These are phyloP conservation scores for Guillardia theta DNA, from an alignment of 78 protist species.

Conservation along the genomic window DNA sequence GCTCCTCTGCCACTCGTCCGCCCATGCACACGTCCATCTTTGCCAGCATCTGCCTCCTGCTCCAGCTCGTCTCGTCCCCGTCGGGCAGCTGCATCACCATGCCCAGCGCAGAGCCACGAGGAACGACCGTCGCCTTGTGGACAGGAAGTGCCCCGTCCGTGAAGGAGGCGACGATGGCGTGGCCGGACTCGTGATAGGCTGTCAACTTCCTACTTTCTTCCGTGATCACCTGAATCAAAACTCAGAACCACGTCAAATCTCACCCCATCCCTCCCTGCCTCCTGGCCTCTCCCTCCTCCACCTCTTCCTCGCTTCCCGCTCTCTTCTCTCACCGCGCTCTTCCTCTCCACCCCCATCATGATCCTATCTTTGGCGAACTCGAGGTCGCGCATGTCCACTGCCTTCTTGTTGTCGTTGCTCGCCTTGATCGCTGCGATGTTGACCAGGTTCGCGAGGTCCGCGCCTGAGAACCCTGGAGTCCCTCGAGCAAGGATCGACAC, in stretches of 20 bases:
- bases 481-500: slow-evolving; percentile 68
- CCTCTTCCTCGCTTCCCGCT: too few relatives aligned
- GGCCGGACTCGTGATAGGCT: slow-evolving; percentile 96
- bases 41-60: slow-evolving; percentile 64
- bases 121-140: slow-evolving; percentile 91
- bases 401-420: slow-evolving; percentile 39
- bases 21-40: slow-evolving; percentile 84
- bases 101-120: slow-evolving; percentile 58
- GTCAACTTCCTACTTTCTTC: slow-evolving; percentile 46
- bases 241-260: too few relatives aligned
- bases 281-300: too few relatives aligned
- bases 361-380: slow-evolving; percentile 84
- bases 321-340: slow-evolving; percentile 33
- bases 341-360: slow-evolving; percentile 70
- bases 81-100: slow-evolving; percentile 50
- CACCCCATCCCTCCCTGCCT: too few relatives aligned
- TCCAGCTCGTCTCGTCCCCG: slow-evolving; percentile 29
- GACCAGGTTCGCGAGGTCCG: slow-evolving; percentile 84
- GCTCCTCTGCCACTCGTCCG: slow-evolving; percentile 91
- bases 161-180: slow-evolving; percentile 87
- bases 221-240: slow-evolving; percentile 11
- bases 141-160: slow-evolving; percentile 76
- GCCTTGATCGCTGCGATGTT: slow-evolving; percentile 83
- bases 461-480: slow-evolving; percentile 69
- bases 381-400: slow-evolving; percentile 61